phyloP scores from a whole-genome alignment of 2,329 filamentous ascomycete genomes.

The Acrodontium crateriforme region DNA sequence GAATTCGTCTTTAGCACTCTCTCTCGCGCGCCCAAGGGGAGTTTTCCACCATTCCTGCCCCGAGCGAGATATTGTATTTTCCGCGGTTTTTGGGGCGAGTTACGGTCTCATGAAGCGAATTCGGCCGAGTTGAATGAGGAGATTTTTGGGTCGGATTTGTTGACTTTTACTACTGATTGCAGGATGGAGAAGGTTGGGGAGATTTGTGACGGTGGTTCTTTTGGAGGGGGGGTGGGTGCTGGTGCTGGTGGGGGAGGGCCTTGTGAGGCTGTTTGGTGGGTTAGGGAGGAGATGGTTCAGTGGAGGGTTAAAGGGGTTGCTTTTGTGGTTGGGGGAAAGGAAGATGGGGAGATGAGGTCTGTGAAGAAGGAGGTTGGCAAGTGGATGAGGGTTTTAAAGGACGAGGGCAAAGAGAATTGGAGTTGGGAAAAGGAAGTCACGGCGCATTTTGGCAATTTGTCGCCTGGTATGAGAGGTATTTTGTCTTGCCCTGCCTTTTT shows the following conservation, averaged over 20 bases:
- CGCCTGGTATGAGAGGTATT: slow-evolving; percentile 60
- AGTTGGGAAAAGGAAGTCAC: slow-evolving; percentile 69
- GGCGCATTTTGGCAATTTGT: slow-evolving; percentile 79
- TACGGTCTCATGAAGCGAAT: slow-evolving; percentile 62
- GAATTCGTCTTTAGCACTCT: slow-evolving; percentile 41
- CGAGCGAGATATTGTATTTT: slow-evolving; percentile 70
- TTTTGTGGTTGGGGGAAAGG: slow-evolving; percentile 52
- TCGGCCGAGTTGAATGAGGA: slow-evolving; percentile 55
- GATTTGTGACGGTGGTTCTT: slow-evolving; percentile 44
- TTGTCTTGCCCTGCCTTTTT: slow-evolving; percentile 3
- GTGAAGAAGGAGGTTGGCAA: slow-evolving; percentile 46
- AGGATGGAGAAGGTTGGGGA: slow-evolving; percentile 75
- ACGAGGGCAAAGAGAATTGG: slow-evolving; percentile 43
- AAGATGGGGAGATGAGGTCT: slow-evolving; percentile 40
- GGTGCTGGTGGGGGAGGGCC: slow-evolving; percentile 50
- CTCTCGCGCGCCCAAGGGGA: slow-evolving; percentile 25
- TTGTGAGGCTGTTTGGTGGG: slow-evolving; percentile 80
- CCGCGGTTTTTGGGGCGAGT: slow-evolving; percentile 66
- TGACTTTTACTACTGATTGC: slow-evolving; percentile 74
- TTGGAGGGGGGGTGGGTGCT: too few species aligned
- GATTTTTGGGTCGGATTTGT: slow-evolving; percentile 61
- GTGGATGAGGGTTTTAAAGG: slow-evolving; percentile 47
- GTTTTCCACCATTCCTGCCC: slow-evolving; percentile 30
- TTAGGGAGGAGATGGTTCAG: slow-evolving; percentile 53
- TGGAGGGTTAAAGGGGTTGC: slow-evolving; percentile 72